A percentile compares a stretch with the other conserved stretches of the same genome.
phyloP scores from a whole-genome alignment of 1,139 yeast species.

The Debaryomyces robertsiae region DNA sequence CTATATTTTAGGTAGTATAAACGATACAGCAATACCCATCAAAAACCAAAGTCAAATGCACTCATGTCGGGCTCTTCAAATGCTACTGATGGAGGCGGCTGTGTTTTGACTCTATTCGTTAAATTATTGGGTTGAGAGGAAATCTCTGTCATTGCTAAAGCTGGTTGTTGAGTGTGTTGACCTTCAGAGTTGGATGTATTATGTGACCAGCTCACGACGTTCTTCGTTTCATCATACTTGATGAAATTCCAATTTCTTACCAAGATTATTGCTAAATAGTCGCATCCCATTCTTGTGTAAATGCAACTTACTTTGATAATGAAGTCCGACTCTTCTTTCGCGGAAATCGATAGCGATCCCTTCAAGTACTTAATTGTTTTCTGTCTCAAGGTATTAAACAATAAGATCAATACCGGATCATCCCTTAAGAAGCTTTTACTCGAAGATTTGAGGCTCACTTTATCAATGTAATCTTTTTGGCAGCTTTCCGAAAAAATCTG shows the following conservation, averaged over 20 bases:
- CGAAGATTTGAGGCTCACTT: constrained; percentile 25
- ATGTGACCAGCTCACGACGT: constrained; percentile 14
- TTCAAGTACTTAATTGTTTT: constrained; percentile 48
- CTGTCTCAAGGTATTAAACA: constrained; percentile 64
- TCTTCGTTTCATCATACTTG: constrained; percentile 20
- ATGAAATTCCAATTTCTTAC: constrained; percentile 71
- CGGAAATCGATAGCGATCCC: constrained; percentile 51
- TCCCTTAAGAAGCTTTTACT: constrained; percentile 53
- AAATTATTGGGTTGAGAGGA: constrained; percentile 8
- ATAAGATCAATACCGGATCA: constrained; percentile 76
- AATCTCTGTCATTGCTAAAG: constrained; percentile 5
- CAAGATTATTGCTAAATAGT: constrained; percentile 65
- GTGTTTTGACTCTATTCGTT: constrained; percentile 10
- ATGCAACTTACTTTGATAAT: constrained; percentile 65
- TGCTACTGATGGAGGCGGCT: constrained; percentile 54
- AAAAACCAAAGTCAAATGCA: constrained; percentile 65
- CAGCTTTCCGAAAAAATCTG: constrained; percentile 27
- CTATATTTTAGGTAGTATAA: constrained; percentile 11
- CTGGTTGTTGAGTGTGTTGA: background rate
- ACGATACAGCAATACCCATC: constrained; percentile 9
- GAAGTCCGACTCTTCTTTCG: constrained; percentile 58
- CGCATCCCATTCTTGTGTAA: constrained; percentile 91
- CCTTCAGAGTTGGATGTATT: background rate
- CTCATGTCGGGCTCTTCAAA: constrained; percentile 83
- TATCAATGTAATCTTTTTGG: constrained; percentile 21